Evolutionary conservation across 306 rosid species (phyloP).

Genomic region (Hylodesmum podocarpum): DNA sequence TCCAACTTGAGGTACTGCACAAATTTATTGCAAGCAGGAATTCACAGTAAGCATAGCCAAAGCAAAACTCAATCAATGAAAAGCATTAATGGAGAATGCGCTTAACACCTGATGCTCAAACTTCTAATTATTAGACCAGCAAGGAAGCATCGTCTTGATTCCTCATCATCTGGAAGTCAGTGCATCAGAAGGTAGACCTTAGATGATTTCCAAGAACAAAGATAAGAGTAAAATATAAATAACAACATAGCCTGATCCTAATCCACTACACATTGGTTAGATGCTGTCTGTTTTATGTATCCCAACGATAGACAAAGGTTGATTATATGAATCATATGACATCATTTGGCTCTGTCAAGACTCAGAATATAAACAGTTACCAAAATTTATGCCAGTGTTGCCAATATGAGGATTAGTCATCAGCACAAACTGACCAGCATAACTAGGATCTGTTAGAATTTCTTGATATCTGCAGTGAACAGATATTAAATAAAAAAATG

Average conservation of each 20-base stretch:
- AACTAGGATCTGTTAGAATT: slow-evolving; percentile 94
- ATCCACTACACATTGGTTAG: too few relatives aligned
- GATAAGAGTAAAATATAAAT: too few relatives aligned
- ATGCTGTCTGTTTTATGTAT: too few relatives aligned
- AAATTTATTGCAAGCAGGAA: slow-evolving; percentile 14
- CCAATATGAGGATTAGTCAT: slow-evolving; percentile 97
- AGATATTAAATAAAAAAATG: background rate
- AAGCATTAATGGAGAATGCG: background rate
- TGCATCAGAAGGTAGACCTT: background rate
- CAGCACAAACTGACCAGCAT: slow-evolving; percentile 90
- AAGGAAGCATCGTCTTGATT: slow-evolving; percentile 75
- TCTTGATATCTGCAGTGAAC: slow-evolving; percentile 72
- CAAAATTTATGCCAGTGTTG: slow-evolving; percentile 86
- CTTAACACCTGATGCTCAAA: slow-evolving; percentile 65
- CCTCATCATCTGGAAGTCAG: slow-evolving; percentile 75
- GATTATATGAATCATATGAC: too few relatives aligned
- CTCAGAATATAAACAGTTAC: slow-evolving; percentile 33
- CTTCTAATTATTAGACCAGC: slow-evolving; percentile 82
- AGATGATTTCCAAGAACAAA: slow-evolving; percentile 21
- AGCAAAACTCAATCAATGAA: slow-evolving; percentile 16
- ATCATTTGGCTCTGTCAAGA: too few relatives aligned
- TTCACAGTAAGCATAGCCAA: background rate
- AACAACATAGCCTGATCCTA: too few relatives aligned
- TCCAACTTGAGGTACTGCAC: slow-evolving; percentile 87
- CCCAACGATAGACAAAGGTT: too few relatives aligned